These are phyloP conservation scores for Podosphaera xanthii DNA, from an alignment of 2,329 filamentous ascomycete species.

Conservation along the genomic window DNA sequence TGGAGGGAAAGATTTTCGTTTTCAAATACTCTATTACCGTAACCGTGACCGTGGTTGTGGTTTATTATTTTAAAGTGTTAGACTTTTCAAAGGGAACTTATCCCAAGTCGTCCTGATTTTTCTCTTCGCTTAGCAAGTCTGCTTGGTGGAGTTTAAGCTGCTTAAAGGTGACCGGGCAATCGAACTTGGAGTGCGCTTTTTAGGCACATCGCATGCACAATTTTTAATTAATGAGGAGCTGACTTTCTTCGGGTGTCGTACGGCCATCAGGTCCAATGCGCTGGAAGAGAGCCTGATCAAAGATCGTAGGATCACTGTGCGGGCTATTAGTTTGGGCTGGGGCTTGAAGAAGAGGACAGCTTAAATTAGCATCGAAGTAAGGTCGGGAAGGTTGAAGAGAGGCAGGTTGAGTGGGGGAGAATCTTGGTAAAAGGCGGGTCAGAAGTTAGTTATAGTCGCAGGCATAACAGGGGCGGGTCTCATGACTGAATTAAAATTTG, in stretches of 20 bases:
- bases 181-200: not conserved
- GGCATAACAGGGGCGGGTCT: too few species aligned
- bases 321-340: too few species aligned
- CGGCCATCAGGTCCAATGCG: not conserved
- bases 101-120: not conserved
- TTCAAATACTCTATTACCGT: not conserved
- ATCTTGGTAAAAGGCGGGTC: too few species aligned
- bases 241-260: not conserved
- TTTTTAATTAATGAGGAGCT: not conserved
- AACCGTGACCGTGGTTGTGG: not conserved
- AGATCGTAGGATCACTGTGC: not conserved
- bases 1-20: not conserved
- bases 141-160: too few species aligned
- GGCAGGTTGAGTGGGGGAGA: too few species aligned
- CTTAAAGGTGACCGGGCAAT: too few species aligned
- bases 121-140: too few species aligned
- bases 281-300: not conserved
- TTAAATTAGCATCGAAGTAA: too few species aligned
- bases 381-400: too few species aligned
- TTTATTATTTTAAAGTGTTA: not conserved
- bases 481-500: too few species aligned
- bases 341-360: too few species aligned
- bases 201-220: not conserved
- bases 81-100: not conserved
- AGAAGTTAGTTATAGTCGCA: too few species aligned